Evolutionary conservation across 2,329 filamentous ascomycete genomes (phyloP).

Genomic region (Ceratocystis alfenasii): DNA sequence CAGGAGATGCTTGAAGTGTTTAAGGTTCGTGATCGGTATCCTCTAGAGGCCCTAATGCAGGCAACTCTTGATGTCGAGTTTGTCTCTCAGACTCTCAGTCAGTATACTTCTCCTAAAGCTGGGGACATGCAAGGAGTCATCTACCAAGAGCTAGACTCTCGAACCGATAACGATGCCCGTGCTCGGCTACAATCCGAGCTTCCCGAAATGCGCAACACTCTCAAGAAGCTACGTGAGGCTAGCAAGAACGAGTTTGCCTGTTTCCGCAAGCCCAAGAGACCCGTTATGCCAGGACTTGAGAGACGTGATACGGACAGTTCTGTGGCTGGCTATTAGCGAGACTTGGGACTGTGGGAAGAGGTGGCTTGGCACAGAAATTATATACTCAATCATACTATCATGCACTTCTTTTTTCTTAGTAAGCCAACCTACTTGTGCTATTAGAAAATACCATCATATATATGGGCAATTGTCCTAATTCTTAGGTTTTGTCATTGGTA

Average conservation of each 20-base stretch:
- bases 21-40: conserved; percentile 53
- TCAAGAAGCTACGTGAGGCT: conserved; percentile 72
- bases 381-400: neutral
- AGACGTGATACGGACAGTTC: conserved; percentile 19
- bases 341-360: neutral
- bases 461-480: neutral
- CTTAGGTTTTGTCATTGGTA: neutral
- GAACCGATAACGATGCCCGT: conserved; percentile 79
- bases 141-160: conserved; percentile 77
- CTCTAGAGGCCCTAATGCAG: conserved; percentile 78
- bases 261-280: conserved; percentile 54
- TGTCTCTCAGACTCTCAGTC: conserved; percentile 79
- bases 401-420: neutral
- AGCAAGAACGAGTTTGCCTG: conserved; percentile 82
- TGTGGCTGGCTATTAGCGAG: neutral
- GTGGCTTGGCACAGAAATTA: neutral
- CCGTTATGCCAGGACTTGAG: conserved; percentile 17
- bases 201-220: conserved; percentile 72
- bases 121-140: conserved; percentile 76
- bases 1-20: conserved; percentile 73
- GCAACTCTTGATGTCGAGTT: conserved; percentile 97
- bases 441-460: neutral
- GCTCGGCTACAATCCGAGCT: conserved; percentile 72
- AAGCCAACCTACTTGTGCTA: neutral
- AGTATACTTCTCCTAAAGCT: conserved; percentile 77